A percentile compares a stretch with the other conserved stretches of the same genome.
These are phyloP conservation scores for Phyllostachys edulis DNA, from an alignment of 176 grass and related monocot genomes.

Conservation along the genomic window DNA sequence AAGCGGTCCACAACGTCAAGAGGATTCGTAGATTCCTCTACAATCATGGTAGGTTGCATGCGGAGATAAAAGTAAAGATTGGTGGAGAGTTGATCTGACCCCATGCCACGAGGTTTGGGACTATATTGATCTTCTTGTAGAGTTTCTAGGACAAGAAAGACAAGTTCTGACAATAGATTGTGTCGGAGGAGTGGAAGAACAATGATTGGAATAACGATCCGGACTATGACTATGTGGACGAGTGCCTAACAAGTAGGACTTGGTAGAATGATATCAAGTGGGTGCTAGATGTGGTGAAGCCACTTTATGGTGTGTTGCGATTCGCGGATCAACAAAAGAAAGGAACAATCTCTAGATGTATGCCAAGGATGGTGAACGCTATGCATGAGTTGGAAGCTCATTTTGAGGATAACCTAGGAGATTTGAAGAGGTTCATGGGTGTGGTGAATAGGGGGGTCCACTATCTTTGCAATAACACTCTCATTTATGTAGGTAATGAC, in stretches of 20 bases:
- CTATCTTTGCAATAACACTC: too few relatives aligned
- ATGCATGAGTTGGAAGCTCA: neutral
- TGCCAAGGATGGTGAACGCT: neutral
- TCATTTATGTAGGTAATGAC: too few relatives aligned
- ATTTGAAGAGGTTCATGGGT: too few relatives aligned
- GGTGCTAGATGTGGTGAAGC: neutral
- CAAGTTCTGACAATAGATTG: neutral
- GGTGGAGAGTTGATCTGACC: neutral
- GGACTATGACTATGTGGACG: neutral
- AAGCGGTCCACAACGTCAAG: neutral
- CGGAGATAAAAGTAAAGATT: too few relatives aligned
- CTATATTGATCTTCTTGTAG: neutral
- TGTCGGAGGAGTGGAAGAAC: neutral
- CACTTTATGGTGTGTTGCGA: neutral
- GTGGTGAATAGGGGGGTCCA: too few relatives aligned
- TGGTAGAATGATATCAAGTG: neutral
- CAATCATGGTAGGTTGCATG: neutral
- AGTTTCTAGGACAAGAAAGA: neutral
- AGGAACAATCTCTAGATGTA: neutral
- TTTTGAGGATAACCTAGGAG: neutral
- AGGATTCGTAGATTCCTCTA: neutral
- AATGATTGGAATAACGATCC: neutral
- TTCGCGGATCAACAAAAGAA: neutral
- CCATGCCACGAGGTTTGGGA: neutral
- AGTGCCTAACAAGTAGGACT: neutral